Base-by-base conservation (phyloP, 1,284 basidiomycete genomes). In the Trametes pubescens region DNA sequence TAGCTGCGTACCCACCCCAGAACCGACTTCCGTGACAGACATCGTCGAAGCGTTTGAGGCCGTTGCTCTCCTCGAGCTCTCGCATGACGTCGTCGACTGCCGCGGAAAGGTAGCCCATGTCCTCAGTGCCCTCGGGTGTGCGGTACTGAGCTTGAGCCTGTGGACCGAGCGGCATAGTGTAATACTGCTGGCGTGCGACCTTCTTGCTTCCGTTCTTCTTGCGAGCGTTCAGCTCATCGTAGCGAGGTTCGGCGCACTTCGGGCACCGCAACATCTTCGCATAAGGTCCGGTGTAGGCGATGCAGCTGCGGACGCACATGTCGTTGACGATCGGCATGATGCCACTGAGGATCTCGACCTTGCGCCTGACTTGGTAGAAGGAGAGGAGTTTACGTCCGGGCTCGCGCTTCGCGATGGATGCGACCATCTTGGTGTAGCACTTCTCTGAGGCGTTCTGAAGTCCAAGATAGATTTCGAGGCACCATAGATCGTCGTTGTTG, bases 261-360 rank as follows among this genome's bases (percentile, higher is more conserved):
- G 59, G 65, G 35, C 65, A 68, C n/a, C 22, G 7, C 2, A 75
- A 60, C 6, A 74, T 66, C 11, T 72, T 21, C 4, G 16, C 16
- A 26, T 54, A 54, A 5, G 52, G 5, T 2, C 48, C 48, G 6
- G 48, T 32, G 26, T 34, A 51, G 6, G 74, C 76, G 37, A 72
- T 46, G 59, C 78, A 80, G 6, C 70, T 71, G 9, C 76, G 71
- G 13, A 67, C 61, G 51, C 79, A 79, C 76, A 78, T 79, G 59
- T 79, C 73, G 51, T 71, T 22, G 1, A 51, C 13, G 9, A 77
- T 53, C 5, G 73, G 29, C 1, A 64, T 46, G 22, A 78, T 62
- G 9, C 76, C 77, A 54, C 55, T 76, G 38, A 76, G 38, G 9
- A 74, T 56, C 7, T 62, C 53, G 13, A 78, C 26, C 43, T 46